A percentile compares a stretch with the other conserved stretches of the same genome.
phyloP scores from a whole-genome alignment of 305 asterid genomes.

The Fraxinus xanthoxyloides region DNA sequence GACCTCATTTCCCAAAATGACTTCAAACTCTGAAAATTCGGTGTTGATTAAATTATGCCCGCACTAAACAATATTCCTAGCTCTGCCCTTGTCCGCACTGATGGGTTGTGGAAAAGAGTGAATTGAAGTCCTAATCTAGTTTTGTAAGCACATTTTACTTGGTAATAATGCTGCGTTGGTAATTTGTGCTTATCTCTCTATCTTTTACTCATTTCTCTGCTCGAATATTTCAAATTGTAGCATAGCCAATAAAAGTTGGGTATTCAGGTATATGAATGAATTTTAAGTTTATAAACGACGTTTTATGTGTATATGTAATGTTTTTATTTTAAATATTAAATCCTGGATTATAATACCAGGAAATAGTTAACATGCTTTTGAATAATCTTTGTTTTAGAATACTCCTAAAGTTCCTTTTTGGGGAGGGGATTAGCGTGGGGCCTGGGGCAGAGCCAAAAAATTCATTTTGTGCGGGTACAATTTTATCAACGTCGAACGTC shows the following conservation, averaged over 20 bases:
- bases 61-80: too few species aligned
- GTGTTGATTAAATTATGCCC: too few species aligned
- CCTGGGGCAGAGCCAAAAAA: too few species aligned
- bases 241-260: background rate
- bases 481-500: too few species aligned
- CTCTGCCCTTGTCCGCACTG: background rate
- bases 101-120: background rate
- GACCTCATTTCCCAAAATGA: slow-evolving; percentile 23
- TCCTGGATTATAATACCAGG: background rate
- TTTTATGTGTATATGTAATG: background rate
- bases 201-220: background rate
- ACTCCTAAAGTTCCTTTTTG: background rate
- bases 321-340: too few species aligned
- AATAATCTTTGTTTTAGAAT: background rate
- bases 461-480: too few species aligned
- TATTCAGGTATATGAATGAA: background rate
- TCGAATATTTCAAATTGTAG: background rate
- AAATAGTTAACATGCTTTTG: background rate
- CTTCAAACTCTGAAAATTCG: background rate
- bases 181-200: background rate
- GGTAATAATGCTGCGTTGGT: background rate
- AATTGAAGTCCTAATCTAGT: background rate
- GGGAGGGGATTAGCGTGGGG: background rate
- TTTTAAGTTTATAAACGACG: background rate
- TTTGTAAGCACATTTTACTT: background rate